Conservation (phyloP, 1,139 yeast species). For the Yamadazyma songkhlaensis region DNA sequence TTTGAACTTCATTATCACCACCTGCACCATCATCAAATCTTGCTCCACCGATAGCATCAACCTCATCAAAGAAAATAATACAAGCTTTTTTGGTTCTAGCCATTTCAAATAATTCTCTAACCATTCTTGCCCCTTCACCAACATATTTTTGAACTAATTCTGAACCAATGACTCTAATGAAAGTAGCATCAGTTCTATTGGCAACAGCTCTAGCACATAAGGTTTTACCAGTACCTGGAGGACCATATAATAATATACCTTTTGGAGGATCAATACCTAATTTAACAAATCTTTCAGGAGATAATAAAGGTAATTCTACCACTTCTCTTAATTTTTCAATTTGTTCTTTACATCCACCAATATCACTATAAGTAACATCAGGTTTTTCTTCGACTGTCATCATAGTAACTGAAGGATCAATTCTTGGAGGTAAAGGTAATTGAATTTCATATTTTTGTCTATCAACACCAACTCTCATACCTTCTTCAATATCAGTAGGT, state of each 20-base stretch:
- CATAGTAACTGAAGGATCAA: slow-evolving; percentile 98
- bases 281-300: slow-evolving; percentile 95
- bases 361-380: slow-evolving; percentile 84
- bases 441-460: slow-evolving; percentile 95
- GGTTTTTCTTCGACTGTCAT: slow-evolving; percentile 99
- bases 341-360: slow-evolving; percentile 98
- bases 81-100: slow-evolving; percentile 98
- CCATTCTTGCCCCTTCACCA: slow-evolving; percentile 99
- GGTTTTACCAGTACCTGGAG: slow-evolving; percentile 99
- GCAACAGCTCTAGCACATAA: slow-evolving; percentile 98
- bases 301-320: slow-evolving; percentile 88
- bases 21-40: slow-evolving; percentile 99
- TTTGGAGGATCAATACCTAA: slow-evolving; percentile 98
- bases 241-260: slow-evolving; percentile 93
- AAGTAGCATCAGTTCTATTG: slow-evolving; percentile 97
- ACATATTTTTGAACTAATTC: slow-evolving; percentile 97
- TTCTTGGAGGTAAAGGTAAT: slow-evolving; percentile 94
- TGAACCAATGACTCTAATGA: slow-evolving; percentile 95
- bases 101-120: slow-evolving; percentile 96
- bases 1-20: slow-evolving; percentile 97
- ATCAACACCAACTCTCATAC: slow-evolving; percentile 99
- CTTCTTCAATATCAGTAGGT: slow-evolving; percentile 98
- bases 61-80: slow-evolving; percentile 93
- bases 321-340: slow-evolving; percentile 96
- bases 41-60: slow-evolving; percentile 98